phyloP scores from a whole-genome alignment of 1,284 basidiomycete species.

The Cryptococcus sp. region DNA sequence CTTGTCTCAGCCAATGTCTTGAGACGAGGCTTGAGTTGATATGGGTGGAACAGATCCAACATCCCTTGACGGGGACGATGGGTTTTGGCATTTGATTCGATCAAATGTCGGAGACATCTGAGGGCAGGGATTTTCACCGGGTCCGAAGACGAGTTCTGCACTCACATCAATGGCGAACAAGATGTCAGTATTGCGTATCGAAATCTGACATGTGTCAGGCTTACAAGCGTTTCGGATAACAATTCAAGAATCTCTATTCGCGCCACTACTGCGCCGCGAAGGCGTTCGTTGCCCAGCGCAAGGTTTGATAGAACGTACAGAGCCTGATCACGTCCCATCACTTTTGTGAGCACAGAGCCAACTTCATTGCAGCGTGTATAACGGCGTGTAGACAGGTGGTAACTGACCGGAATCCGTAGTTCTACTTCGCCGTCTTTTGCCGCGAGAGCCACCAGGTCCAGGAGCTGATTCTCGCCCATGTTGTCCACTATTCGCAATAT shows the following conservation, averaged over 20 bases:
- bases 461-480: slow-evolving; percentile 35
- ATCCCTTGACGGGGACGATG: slow-evolving; percentile 39
- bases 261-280: slow-evolving; percentile 32
- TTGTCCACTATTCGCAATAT: slow-evolving; percentile 36
- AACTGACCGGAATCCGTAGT: slow-evolving; percentile 31
- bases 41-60: slow-evolving; percentile 45
- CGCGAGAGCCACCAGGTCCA: slow-evolving; percentile 28
- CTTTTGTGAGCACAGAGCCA: too few relatives aligned
- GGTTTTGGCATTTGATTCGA: slow-evolving; percentile 41
- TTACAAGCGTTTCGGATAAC: slow-evolving; percentile 37
- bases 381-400: background rate
- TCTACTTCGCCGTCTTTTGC: slow-evolving; percentile 20
- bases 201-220: slow-evolving; percentile 6
- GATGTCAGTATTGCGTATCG: background rate
- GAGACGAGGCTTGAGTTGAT: slow-evolving; percentile 38
- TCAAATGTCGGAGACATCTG: slow-evolving; percentile 41
- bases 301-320: slow-evolving; percentile 47
- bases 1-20: slow-evolving; percentile 31
- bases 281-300: slow-evolving; percentile 43
- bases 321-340: slow-evolving; percentile 15
- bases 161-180: background rate
- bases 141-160: slow-evolving; percentile 30
- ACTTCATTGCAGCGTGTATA: background rate
- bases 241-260: slow-evolving; percentile 39
- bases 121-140: slow-evolving; percentile 43